Evolutionary conservation across 345 rosid genomes (phyloP), one percentile per base, ranked within the genome.

Genomic region (Murraya paniculata): DNA sequence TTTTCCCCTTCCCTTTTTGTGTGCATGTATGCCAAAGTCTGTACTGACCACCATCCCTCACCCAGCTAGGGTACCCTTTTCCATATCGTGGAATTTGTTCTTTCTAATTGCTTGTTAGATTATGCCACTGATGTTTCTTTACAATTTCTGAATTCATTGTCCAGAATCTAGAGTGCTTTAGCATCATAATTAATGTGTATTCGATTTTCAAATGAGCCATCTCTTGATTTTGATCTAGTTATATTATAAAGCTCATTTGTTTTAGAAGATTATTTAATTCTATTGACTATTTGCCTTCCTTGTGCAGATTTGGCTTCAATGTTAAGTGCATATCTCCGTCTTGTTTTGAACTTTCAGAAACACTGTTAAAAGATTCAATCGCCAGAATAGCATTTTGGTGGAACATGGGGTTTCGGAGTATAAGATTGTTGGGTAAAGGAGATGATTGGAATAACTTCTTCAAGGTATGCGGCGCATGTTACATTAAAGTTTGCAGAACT

Each of bases 401-500:
- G 98, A 95, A 93, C 78, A 80, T 76, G 30, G 88, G 86, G 60
- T 80, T 81, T 57, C 57, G 68, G 35, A 78, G 53, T 56, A 71
- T 86, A 22, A 84, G 75, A 80, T 77, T 79, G 31, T 80, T 93
- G 81, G 92, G 87, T 72, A 83, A 73, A 81, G 98, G 95, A 83
- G 88, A 82, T 80, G 90, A 89, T 71, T 92, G 97, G 95, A 80
- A 62, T 66, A 82, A 79, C 74, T 89, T 91, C 90, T 81, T 89
- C 66, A 87, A 85, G 98, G 92, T 91, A 86, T n/a, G 48, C 28
- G 10, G 48, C 38, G 71, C 71, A 1, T 25, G 10, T 14, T 56
- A 30, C 59, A 65, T 56, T 11, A 22, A 27, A 74, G 59, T 74
- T 74, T 58, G 31, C 58, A 41, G 0, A 21, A 60, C 19, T 27